phyloP scores from a whole-genome alignment of 1,284 basidiomycete genomes.

The Melampsora larici-populina region DNA sequence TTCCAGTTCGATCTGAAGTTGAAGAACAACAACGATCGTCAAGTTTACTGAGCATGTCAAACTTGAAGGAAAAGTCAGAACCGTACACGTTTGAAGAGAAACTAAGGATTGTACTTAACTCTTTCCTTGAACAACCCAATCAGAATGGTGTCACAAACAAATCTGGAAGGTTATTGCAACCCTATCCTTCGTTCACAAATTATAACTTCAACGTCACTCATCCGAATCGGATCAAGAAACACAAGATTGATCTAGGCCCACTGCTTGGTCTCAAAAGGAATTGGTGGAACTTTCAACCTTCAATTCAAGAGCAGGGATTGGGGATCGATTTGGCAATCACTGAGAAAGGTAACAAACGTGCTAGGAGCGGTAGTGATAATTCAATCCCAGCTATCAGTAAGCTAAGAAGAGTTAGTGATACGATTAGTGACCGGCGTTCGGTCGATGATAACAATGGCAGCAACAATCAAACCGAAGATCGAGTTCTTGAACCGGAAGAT shows the following conservation, averaged over 20 bases:
- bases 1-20: constrained; percentile 18
- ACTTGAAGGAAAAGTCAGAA: constrained; percentile 30
- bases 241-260: constrained; percentile 34
- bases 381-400: constrained; percentile 14
- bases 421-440: constrained; percentile 19
- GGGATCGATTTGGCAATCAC: not conserved
- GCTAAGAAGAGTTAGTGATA: constrained; percentile 35
- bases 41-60: constrained; percentile 4
- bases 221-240: constrained; percentile 25
- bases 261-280: constrained; percentile 36
- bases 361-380: constrained; percentile 21
- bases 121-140: constrained; percentile 33
- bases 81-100: constrained; percentile 29
- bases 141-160: too few relatives aligned
- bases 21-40: constrained; percentile 8
- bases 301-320: not conserved
- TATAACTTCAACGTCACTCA: constrained; percentile 1
- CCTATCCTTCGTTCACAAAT: not conserved
- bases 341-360: constrained; percentile 15
- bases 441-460: not conserved
- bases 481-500: not conserved
- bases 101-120: constrained; percentile 18
- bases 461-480: not conserved
- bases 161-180: too few relatives aligned
- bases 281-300: constrained; percentile 26